phyloP scores from a whole-genome alignment of 1,284 basidiomycete genomes.

The Cryptococcus jaspeensis region DNA sequence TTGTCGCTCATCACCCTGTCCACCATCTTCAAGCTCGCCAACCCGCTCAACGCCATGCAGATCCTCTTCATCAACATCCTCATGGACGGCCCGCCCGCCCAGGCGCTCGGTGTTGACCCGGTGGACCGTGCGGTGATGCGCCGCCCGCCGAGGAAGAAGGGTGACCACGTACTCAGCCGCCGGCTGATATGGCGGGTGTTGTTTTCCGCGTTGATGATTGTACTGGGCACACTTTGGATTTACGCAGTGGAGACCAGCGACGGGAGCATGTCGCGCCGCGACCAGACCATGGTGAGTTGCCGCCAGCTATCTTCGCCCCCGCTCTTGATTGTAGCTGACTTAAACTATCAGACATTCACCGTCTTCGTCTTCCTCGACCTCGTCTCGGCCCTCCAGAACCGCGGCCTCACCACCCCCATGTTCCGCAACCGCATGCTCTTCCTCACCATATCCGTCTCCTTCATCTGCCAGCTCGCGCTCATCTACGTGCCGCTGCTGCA shows the following conservation, averaged over 20 bases:
- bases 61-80: conserved; percentile 98
- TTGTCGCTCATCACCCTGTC: conserved; percentile 91
- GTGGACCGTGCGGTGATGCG: conserved; percentile 88
- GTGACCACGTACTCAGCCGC: conserved; percentile 78
- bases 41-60: conserved; percentile 97
- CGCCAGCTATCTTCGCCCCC: background rate
- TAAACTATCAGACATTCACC: conserved; percentile 81
- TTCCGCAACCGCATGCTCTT: conserved; percentile 85
- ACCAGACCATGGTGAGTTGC: conserved; percentile 84
- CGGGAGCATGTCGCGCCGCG: conserved; percentile 73
- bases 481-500: conserved; percentile 91
- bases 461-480: conserved; percentile 76
- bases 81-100: conserved; percentile 97
- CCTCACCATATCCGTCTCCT: conserved; percentile 78
- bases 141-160: conserved; percentile 81
- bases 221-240: conserved; percentile 81
- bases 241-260: conserved; percentile 81
- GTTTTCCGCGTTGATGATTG: conserved; percentile 89
- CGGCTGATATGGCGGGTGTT: conserved; percentile 73
- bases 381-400: conserved; percentile 89
- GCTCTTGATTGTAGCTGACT: background rate
- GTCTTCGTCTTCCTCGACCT: conserved; percentile 96
- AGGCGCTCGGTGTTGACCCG: conserved; percentile 94
- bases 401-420: conserved; percentile 76
- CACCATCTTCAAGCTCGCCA: conserved; percentile 81